Conservation (phyloP, 2,329 filamentous ascomycete species). For the Aureobasidium zeae region DNA sequence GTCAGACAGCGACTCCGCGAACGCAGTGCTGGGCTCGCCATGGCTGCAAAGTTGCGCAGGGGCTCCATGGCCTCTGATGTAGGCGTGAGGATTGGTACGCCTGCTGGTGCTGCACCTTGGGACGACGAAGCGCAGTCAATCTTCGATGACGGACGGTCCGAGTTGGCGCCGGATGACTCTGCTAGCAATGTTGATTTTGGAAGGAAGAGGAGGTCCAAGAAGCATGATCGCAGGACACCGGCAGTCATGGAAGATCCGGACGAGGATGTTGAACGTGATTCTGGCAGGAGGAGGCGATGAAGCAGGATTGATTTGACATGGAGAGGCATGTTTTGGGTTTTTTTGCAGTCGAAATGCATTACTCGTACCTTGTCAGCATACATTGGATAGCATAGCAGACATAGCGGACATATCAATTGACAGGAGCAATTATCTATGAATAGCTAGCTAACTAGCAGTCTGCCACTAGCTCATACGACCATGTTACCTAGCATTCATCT, state of each 20-base stretch:
- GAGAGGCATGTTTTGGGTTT: no score
- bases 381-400: not conserved
- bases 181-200: constrained; percentile 73
- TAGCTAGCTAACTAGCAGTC: no score
- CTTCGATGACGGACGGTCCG: constrained; percentile 35
- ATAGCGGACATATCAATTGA: no score
- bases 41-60: constrained; percentile 52
- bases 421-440: no score
- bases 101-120: constrained; percentile 29
- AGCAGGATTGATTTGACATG: no score
- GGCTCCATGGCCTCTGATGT: constrained; percentile 42
- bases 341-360: not conserved
- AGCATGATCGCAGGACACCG: constrained; percentile 47
- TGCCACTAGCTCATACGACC: no score
- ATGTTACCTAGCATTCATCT: no score
- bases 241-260: constrained; percentile 62
- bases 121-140: constrained; percentile 24
- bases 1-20: constrained; percentile 73
- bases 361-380: no score
- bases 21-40: constrained; percentile 67
- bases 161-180: constrained; percentile 65
- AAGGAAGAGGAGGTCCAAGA: constrained; percentile 55
- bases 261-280: constrained; percentile 35
- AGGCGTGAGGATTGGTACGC: constrained; percentile 35
- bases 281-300: constrained; percentile 6